Percentiles rank a stretch among this genome's conserved stretches.
Evolutionary conservation across 441 rosid species (phyloP).

Genomic region (Pelargonium myrrhifolium): DNA sequence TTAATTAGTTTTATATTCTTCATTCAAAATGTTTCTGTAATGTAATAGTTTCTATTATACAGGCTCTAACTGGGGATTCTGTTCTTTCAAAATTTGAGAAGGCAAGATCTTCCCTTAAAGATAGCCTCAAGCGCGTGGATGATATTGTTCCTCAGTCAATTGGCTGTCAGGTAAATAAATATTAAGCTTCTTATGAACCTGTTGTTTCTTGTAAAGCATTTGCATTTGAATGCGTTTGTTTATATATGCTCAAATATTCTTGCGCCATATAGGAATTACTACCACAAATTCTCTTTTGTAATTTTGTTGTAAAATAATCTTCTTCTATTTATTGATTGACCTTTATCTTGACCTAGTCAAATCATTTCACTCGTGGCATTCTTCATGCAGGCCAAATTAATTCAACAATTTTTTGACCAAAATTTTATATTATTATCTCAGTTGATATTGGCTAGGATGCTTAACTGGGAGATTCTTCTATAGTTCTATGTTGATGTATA

Average conservation of each 20-base stretch:
- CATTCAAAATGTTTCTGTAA: not conserved
- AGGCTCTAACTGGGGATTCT: conserved; percentile 97
- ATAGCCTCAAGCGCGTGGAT: conserved; percentile 83
- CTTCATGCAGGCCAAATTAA: too few species aligned
- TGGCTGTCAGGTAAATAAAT: conserved; percentile 61
- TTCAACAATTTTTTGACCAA: too few species aligned
- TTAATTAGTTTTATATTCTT: too few species aligned
- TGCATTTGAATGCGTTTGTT: not conserved
- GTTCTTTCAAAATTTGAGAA: conserved; percentile 81
- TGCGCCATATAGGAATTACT: too few species aligned
- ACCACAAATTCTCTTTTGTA: too few species aligned
- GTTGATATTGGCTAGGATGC: not conserved
- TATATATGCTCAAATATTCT: too few species aligned
- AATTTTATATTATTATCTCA: too few species aligned
- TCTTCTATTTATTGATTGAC: too few species aligned
- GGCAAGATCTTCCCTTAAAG: conserved; percentile 60
- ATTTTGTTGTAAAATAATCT: too few species aligned
- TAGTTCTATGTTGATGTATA: not conserved
- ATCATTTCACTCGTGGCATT: too few species aligned
- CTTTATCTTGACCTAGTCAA: too few species aligned
- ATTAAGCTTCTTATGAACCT: not conserved
- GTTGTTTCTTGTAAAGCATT: conserved; percentile 1
- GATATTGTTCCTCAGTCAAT: conserved; percentile 88
- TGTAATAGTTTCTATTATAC: conserved; percentile 20
- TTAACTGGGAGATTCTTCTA: not conserved